Conservation (phyloP, 345 rosid genomes). For the Murraya paniculata region DNA sequence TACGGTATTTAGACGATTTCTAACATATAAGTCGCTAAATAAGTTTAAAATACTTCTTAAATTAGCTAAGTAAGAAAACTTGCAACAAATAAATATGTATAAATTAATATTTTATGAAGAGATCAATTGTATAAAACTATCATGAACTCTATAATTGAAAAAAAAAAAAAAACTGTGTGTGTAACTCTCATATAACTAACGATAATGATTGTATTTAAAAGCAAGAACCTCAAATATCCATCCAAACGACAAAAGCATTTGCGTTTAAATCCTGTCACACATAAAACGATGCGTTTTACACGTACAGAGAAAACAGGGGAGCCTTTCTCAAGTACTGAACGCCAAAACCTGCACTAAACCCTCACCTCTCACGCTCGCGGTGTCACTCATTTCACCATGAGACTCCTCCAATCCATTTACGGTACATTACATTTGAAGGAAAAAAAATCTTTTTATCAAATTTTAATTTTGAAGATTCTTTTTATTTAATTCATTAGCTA, state of each 20-base stretch:
- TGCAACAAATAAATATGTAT: no score
- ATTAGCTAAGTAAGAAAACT: no score
- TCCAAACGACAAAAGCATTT: neutral
- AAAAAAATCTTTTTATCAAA: neutral
- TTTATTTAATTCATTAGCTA: neutral
- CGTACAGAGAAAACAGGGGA: neutral
- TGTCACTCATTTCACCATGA: conserved; percentile 36
- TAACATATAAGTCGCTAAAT: no score
- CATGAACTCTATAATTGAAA: no score
- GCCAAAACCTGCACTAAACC: neutral
- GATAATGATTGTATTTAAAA: no score
- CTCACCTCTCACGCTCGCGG: neutral
- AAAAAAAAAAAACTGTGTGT: no score
- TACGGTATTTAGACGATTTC: no score
- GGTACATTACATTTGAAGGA: conserved; percentile 21
- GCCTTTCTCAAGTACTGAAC: neutral
- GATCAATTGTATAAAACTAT: no score
- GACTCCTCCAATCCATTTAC: conserved; percentile 45
- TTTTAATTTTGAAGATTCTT: neutral
- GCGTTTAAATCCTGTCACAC: neutral
- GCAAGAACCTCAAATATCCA: no score
- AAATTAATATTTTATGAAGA: no score
- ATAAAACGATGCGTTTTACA: neutral
- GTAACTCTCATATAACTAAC: no score
- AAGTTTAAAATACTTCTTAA: no score